Base-by-base conservation (phyloP, 306 rosid genomes). In the Vigna hirtella region DNA sequence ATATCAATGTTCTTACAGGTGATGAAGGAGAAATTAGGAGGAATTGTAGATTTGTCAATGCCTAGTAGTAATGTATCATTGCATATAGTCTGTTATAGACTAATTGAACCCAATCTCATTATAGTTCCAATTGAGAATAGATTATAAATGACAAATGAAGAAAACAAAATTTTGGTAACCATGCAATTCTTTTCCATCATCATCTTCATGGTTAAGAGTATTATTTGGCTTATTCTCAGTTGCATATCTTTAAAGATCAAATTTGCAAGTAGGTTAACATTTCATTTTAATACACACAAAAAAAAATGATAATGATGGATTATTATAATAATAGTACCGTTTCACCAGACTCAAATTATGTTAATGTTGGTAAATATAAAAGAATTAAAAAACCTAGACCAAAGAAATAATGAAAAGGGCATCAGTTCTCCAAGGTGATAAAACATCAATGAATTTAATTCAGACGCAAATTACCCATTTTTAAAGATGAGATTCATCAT, bases 21-120 rank as follows among this genome's bases (percentile, higher is more conserved):
- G 38, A 77, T 49, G 84, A 86, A 49, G 97, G 98, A 56, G 91
- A 90, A 81, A 76, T 92, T 34, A 84, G 98, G 73, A 88, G 78
- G 75, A 81, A 86, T 64, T 94, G 98, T 77, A 89, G 97, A 83
- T 82, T 90, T 87, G 82, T 85, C 49, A 93, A 88, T 28, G 16
- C 77, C 17, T 84, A 85, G 40, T 13, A 62, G 66, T 13, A 53
- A 49, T 53, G 15, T 5, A 15, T 1, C 0, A 6, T 1, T 40
- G 36, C 26, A 22, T 4, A 43, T 42, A 30, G 8, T 3, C 36
- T 77, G 55, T 57, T 20, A 28, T 18, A 10, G 0, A 40, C 48
- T 50, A 32, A 20, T 16, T 9, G 47, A 10, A 18, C 52, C 9
- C 17, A 56, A 47, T 9, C 17, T 68, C 34, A 26, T 26, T 3